Base-by-base conservation (phyloP, 2,329 filamentous ascomycete species). In the Rhynchosporium secalis region DNA sequence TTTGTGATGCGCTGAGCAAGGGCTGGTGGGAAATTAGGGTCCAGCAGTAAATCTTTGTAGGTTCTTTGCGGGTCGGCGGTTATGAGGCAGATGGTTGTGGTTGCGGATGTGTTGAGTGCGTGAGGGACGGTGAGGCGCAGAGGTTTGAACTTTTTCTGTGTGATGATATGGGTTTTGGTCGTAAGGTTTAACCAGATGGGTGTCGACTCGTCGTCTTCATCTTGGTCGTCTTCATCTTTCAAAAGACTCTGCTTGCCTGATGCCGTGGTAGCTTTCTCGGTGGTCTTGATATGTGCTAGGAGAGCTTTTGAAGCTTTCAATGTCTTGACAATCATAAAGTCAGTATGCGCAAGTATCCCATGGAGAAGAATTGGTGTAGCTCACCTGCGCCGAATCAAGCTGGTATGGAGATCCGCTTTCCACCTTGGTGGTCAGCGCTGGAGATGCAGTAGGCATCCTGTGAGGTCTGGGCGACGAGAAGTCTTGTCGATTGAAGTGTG, bases 21-120 rank as follows among this genome's bases (percentile, higher is more conserved):
- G 52, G 82, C 81, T 62, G 81, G 79, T 38, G 89, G 89, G 79
- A 92, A 93, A 33, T 86, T 83, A 47, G 88, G 84, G 60, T 88
- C 85, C 57, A 86, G 87, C 66, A 97, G 83, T 51, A 96, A 83
- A 76, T 98, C 89, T 81, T 98, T 98, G 83, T 95, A 96, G 60
- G 86, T 84, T 68, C 92, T 86, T 81, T 96, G 92, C 29, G 85
- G 85, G 72, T 86, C 83, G 70, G 92, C 91, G 61, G 89, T 91
- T 76, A 96, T 96, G 64, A 97, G 81, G 78, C 93, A 97, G 76
- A 97, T 85, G 70, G 86, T 89, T 62, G 86, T 79, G 61, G 83
- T 83, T 61, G 83, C 78, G 68, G 86, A 83, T 67, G 83, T 80
- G 77, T 90, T 87, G 66, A 96, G 83, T 9, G 90, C 81, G 77